Base-by-base conservation (phyloP, 108 stramenopile species). In the Fragilariopsis cylindrus region DNA sequence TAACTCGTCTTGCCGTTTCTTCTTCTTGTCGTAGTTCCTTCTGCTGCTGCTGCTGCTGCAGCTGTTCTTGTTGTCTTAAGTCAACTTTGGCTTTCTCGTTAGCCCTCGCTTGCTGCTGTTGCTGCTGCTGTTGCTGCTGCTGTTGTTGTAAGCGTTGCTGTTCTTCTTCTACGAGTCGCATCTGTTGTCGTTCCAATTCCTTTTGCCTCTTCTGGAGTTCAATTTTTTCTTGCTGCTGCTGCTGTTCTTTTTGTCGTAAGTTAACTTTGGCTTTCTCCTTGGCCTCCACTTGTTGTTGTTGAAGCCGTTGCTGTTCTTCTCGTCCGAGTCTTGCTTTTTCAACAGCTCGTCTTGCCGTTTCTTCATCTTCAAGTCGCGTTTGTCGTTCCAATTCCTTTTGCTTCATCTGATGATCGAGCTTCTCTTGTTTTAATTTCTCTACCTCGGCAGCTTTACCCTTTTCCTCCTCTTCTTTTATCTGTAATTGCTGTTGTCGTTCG, bases 81-180 rank as follows among this genome's bases (percentile, higher is more conserved):
- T 49, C 50, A 18, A 39, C 49, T 48, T 68, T 68, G 48, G 66
- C 48, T 21, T 21, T 52, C 16, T 68, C 66, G 3, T 68, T 52
- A 9, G 48, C 66, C 6, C 66, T 8, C 13, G 4, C 46, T 52
- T 52, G 30, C 48, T 40, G 5, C 6, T 18, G n/a, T 68, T 39
- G n/a, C n/a, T 52, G 21, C 49, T 7, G 66, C 66, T 18, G 57
- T 64, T 64, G 41, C 44, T 65, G 41, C 44, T 47, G 41, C 18
- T 65, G 65, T 15, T 65, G 65, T 65, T 68, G 49, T 16, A 40
- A 48, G 21, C 50, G 49, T 52, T 68, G 66, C 52, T 53, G 52
- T 53, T 15, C 13, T 53, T 53, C 13, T 15, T 12, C 52, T 53
- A 15, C 52, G 13, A 53, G 52, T 53, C 15, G 13, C 46, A 13